phyloP scores from a whole-genome alignment of 768 basidiomycete species.

The Dacryopinax primogenitus region DNA sequence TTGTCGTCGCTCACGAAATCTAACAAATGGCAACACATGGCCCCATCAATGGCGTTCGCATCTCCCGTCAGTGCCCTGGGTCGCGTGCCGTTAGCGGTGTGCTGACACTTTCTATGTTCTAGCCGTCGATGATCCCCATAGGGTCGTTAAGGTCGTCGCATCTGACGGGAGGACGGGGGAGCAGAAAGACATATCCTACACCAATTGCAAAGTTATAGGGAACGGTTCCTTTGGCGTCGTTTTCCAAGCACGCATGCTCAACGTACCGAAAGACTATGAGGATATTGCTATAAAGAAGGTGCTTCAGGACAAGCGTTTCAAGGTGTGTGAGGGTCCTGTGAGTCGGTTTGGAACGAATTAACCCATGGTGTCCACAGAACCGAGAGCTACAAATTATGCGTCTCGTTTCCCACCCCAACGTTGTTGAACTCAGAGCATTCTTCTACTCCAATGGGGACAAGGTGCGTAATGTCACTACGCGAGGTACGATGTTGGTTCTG shows the following conservation, averaged over 20 bases:
- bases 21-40: conserved; percentile 27
- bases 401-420: conserved; percentile 90
- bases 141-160: conserved; percentile 88
- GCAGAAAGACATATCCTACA: conserved; percentile 79
- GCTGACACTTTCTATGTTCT: conserved; percentile 8
- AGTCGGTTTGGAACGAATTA: not conserved
- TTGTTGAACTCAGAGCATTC: conserved; percentile 93
- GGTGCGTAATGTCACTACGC: conserved; percentile 36
- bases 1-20: not conserved
- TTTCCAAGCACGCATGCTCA: conserved; percentile 82
- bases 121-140: conserved; percentile 76
- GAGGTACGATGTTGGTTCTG: conserved; percentile 1
- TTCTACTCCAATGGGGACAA: conserved; percentile 99
- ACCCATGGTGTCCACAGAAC: conserved; percentile 45
- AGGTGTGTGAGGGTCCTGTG: conserved; percentile 46
- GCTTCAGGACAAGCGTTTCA: conserved; percentile 99
- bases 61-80: conserved; percentile 50
- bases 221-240: conserved; percentile 99
- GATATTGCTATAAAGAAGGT: conserved; percentile 99
- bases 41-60: conserved; percentile 79
- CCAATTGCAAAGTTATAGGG: conserved; percentile 94
- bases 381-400: conserved; percentile 99
- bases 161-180: conserved; percentile 89
- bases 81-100: not conserved
- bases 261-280: conserved; percentile 47